phyloP scores from a whole-genome alignment of 225 moss, liverwort and hornwort genomes.

The Pleurozium schreberi region DNA sequence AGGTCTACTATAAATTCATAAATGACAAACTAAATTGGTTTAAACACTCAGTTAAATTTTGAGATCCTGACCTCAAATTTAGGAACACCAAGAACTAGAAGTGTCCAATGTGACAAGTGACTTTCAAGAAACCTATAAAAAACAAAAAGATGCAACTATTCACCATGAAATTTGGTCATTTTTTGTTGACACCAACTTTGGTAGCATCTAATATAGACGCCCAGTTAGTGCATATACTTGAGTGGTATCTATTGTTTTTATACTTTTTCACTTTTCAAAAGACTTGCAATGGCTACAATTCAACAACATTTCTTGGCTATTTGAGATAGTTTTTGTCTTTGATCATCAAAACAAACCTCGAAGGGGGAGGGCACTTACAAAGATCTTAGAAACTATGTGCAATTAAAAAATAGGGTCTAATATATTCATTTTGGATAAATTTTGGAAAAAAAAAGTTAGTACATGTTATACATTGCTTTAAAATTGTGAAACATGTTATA shows the following conservation, averaged over 20 bases:
- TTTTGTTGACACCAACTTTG: not conserved
- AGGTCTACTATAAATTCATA: not conserved
- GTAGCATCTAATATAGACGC: rapidly evolving
- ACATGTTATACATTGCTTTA: too few relatives aligned
- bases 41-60: not conserved
- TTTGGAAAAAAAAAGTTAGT: too few relatives aligned
- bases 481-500: too few relatives aligned
- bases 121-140: too few relatives aligned
- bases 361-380: too few relatives aligned
- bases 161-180: not conserved
- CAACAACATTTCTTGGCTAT: not conserved
- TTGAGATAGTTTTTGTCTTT: not conserved
- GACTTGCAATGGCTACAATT: not conserved
- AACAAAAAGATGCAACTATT: not conserved
- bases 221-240: rapidly evolving
- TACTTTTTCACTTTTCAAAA: rapidly evolving
- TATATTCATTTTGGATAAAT: too few relatives aligned
- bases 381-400: not conserved
- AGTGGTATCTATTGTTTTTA: not conserved
- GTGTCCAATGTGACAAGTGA: too few relatives aligned
- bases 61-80: too few relatives aligned
- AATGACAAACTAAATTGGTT: not conserved
- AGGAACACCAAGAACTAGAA: not conserved
- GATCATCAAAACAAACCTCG: rapidly evolving
- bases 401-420: not conserved